phyloP scores from a whole-genome alignment of 169 alveolate genomes.

The Ichthyophthirius multifiliis region DNA sequence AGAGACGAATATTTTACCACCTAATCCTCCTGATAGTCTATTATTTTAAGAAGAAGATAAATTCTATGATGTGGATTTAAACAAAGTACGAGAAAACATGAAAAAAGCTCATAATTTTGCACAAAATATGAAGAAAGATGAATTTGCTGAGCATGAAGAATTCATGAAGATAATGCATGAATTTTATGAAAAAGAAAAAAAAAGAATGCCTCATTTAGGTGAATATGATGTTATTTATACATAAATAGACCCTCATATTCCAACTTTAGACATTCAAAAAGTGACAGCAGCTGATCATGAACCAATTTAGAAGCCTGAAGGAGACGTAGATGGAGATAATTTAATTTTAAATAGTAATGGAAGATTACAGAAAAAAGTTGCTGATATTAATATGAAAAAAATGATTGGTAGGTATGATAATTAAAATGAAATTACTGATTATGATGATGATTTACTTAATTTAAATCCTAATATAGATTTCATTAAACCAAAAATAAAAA shows the following conservation, averaged over 20 bases:
- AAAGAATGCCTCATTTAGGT: conserved; percentile 27
- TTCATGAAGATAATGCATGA: conserved; percentile 30
- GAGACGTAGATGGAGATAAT: conserved; percentile 43
- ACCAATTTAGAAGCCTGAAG: conserved; percentile 36
- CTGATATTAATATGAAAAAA: conserved; percentile 21
- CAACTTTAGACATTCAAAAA: conserved; percentile 9
- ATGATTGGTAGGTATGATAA: neutral
- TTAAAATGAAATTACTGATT: neutral
- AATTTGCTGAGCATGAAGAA: conserved; percentile 31
- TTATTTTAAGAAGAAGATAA: conserved; percentile 25
- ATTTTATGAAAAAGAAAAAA: conserved; percentile 16
- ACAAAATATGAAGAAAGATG: conserved; percentile 27
- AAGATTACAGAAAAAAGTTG: neutral
- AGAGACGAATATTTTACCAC: conserved; percentile 14
- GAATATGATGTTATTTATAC: conserved; percentile 29
- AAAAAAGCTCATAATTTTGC: conserved; percentile 10
- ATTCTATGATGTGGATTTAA: conserved; percentile 36
- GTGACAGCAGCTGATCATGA: conserved; percentile 13
- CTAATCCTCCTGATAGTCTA: conserved; percentile 26
- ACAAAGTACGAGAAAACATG: conserved; percentile 30
- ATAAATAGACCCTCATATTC: conserved; percentile 12
- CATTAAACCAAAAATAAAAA: conserved; percentile 15
- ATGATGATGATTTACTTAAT: conserved; percentile 9
- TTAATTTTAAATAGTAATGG: conserved; percentile 16
- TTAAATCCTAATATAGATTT: conserved; percentile 12